These are phyloP conservation scores for Phytophthora vignae DNA, from an alignment of 352 stramenopile species.

Conservation along the genomic window DNA sequence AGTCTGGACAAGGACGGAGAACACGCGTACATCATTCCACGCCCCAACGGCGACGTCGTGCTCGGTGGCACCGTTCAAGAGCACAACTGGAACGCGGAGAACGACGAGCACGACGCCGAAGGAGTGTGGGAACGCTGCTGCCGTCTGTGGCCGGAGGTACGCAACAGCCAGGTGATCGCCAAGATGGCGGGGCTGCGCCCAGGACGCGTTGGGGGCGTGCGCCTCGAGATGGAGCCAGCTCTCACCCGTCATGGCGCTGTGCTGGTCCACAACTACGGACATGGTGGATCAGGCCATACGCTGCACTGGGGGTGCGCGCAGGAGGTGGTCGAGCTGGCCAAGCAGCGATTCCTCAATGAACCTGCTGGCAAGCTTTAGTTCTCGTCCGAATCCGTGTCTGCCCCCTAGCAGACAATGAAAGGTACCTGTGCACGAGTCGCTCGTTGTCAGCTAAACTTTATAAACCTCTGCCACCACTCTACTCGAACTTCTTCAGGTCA, in stretches of 20 bases:
- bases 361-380: slow-evolving; percentile 11
- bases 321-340: slow-evolving; percentile 54
- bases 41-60: slow-evolving; percentile 64
- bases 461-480: neutral
- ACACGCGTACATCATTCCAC: slow-evolving; percentile 78
- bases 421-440: neutral
- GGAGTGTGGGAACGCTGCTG: slow-evolving; percentile 65
- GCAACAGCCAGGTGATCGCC: slow-evolving; percentile 52
- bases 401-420: neutral
- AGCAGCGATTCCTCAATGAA: slow-evolving; percentile 19
- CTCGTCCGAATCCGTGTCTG: neutral
- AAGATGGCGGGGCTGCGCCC: slow-evolving; percentile 61
- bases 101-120: slow-evolving; percentile 48
- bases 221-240: slow-evolving; percentile 51
- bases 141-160: slow-evolving; percentile 49
- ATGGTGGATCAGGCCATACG: slow-evolving; percentile 70
- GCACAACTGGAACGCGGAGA: slow-evolving; percentile 60
- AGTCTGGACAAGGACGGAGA: slow-evolving; percentile 38
- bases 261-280: slow-evolving; percentile 80
- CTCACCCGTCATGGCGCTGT: slow-evolving; percentile 42
- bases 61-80: slow-evolving; percentile 68
- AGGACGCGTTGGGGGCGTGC: slow-evolving; percentile 46
- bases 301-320: slow-evolving; percentile 74
- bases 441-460: neutral
- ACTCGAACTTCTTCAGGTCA: slow-evolving; percentile 68